Percentiles rank a stretch among this genome's conserved stretches.
Conservation (phyloP, 805 yeast species). For the Myxozyma udenii region DNA sequence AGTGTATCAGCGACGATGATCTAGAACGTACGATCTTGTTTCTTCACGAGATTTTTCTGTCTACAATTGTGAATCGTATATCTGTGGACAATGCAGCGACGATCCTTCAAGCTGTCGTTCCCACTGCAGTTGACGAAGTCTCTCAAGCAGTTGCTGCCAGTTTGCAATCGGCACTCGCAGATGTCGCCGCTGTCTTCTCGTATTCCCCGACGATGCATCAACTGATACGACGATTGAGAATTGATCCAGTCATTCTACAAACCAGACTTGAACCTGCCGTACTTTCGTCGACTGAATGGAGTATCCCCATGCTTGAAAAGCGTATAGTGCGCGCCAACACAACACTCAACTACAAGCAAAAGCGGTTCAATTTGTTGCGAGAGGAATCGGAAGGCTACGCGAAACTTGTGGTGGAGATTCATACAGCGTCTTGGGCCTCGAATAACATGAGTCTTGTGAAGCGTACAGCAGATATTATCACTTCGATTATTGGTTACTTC, state of each 20-base stretch:
- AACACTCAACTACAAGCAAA: constrained; percentile 47
- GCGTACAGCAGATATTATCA: constrained; percentile 49
- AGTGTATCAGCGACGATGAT: constrained; percentile 1
- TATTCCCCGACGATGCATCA: constrained; percentile 12
- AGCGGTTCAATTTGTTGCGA: constrained; percentile 61
- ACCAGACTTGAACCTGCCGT: constrained; percentile 33
- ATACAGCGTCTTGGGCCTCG: constrained; percentile 19
- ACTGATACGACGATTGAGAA: constrained; percentile 28
- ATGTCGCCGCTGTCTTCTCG: constrained; percentile 12
- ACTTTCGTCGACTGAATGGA: constrained; percentile 13
- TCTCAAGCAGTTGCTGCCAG: too few relatives aligned
- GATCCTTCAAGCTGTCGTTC: too few relatives aligned
- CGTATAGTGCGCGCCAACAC: constrained; percentile 44
- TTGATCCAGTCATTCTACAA: constrained; percentile 30
- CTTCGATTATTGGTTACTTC: constrained; percentile 67
- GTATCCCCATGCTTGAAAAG: constrained; percentile 37
- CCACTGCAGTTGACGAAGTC: too few relatives aligned
- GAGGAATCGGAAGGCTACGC: constrained; percentile 81
- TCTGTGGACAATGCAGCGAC: not conserved
- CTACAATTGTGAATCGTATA: constrained; percentile 11
- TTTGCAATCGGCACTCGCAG: constrained; percentile 15
- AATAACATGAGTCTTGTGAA: constrained; percentile 35
- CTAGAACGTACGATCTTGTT: constrained; percentile 2
- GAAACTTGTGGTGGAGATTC: constrained; percentile 43
- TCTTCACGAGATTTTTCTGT: constrained; percentile 13